A percentile compares a stretch with the other conserved stretches of the same genome.
Conservation (phyloP, 2,329 filamentous ascomycete genomes). For the Aspergillus arachidicola region DNA sequence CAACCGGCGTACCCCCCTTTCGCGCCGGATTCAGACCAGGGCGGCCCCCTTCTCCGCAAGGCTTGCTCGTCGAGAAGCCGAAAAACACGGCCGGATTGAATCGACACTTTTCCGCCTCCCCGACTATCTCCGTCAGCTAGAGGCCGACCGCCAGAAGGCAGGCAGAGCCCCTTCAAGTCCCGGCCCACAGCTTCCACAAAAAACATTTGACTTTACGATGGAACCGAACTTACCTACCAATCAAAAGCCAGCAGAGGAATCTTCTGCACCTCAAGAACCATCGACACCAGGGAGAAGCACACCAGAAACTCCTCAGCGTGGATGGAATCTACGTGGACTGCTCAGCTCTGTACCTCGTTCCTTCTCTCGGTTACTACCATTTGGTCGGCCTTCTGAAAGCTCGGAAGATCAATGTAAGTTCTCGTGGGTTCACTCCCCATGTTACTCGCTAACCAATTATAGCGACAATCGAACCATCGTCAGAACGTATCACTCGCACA, state of each 20-base stretch:
- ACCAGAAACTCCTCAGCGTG: conserved; percentile 22
- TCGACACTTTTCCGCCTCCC: conserved; percentile 38
- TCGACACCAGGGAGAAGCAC: conserved; percentile 18
- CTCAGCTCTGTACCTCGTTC: conserved; percentile 35
- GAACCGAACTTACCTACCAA: conserved; percentile 8
- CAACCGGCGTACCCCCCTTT: conserved; percentile 19
- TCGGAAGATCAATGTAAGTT: conserved; percentile 20
- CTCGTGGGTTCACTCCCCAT: background rate
- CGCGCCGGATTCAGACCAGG: conserved; percentile 21
- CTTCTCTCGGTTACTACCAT: conserved; percentile 30
- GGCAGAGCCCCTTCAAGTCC: conserved; percentile 11
- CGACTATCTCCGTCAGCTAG: conserved; percentile 33
- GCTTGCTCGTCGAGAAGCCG: conserved; percentile 30
- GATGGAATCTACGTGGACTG: conserved; percentile 34
- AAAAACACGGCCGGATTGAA: conserved; percentile 35
- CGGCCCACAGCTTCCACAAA: conserved; percentile 13
- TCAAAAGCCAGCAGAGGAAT: conserved; percentile 5
- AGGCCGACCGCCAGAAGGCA: conserved; percentile 27
- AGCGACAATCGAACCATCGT: conserved; percentile 19
- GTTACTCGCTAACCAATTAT: conserved; percentile 10
- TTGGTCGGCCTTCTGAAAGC: conserved; percentile 20
- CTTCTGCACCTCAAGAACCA: conserved; percentile 14
- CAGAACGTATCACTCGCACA: conserved; percentile 21
- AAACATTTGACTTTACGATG: conserved; percentile 11
- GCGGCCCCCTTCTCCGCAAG: conserved; percentile 32